phyloP scores from a whole-genome alignment of 805 yeast species.

The Huiozyma sinensis region DNA sequence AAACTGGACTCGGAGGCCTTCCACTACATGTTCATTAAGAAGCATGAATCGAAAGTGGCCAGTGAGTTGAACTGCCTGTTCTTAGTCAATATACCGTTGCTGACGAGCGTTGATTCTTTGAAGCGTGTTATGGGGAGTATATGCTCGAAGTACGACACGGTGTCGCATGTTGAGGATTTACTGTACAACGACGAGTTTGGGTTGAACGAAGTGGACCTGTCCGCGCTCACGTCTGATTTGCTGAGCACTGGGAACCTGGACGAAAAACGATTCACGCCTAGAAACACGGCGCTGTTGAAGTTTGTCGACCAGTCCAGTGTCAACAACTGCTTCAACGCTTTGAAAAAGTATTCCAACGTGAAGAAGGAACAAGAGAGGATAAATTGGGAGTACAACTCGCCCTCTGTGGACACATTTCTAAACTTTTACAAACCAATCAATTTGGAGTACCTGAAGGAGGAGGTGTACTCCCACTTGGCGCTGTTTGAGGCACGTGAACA shows the following conservation, averaged over 20 bases:
- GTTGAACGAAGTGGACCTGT: conserved; percentile 40
- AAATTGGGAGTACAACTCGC: conserved; percentile 28
- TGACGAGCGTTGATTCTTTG: conserved; percentile 41
- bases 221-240: conserved; percentile 49
- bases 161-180: conserved; percentile 48
- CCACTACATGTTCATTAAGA: conserved; percentile 59
- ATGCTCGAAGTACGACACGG: conserved; percentile 35
- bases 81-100: conserved; percentile 63
- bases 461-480: conserved; percentile 50
- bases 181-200: conserved; percentile 35
- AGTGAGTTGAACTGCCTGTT: conserved; percentile 50
- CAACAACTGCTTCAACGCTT: conserved; percentile 48
- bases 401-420: conserved; percentile 35
- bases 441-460: conserved; percentile 39
- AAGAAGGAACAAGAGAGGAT: conserved; percentile 33
- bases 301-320: conserved; percentile 56
- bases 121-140: conserved; percentile 48
- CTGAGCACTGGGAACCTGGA: conserved; percentile 26
- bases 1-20: conserved; percentile 7
- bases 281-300: conserved; percentile 61
- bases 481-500: conserved; percentile 65
- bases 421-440: conserved; percentile 34
- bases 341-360: conserved; percentile 35
- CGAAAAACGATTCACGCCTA: conserved; percentile 43
- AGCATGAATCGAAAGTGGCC: conserved; percentile 41